Base-by-base conservation (phyloP, 306 rosid species). In the Luffa acutangula region DNA sequence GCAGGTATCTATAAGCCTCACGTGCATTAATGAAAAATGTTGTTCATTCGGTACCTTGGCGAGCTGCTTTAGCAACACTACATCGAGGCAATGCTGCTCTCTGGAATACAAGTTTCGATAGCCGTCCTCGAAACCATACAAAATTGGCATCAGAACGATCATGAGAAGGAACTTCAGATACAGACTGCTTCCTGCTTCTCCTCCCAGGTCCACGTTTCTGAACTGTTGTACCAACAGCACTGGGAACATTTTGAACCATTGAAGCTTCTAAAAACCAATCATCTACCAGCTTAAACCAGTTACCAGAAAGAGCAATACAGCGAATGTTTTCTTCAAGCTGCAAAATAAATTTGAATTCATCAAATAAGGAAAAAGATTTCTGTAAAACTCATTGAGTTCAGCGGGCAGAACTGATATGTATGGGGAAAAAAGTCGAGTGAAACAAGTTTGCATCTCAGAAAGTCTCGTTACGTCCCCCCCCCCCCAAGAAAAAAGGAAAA, bases 261-360 rank as follows among this genome's bases (percentile, higher is more conserved):
- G 90, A 84, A 82, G 90, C 81, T 45, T 93, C 96, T 70, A 84
- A 90, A 81, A 81, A 78, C 87, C 88, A 85, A 86, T 90, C 94
- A 87, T 96, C 99, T 80, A 91, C 88, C 81, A 89, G 85, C 87
- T 91, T 96, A 81, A 86, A 74, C 99, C 99, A 96, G 76, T 93
- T 97, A 15, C 87, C 92, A 60, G 85, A 86, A 82, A 93, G 80
- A 60, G 98, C 88, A 80, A 96, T 86, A 2, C 70, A 36, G 52
- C 91, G 87, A 58, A 96, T 88, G 77, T 91, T 90, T 72, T 89
- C 89, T 85, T 96, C 99, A 59, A 96, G 96, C 99, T 93, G 94
- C 85, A 88, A 83, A 83, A 86, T 80, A 57, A 81, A 73, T 72
- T 74, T 70, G 6, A 41, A 77, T 82, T 36, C 76, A 78, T 75